Evolutionary conservation across 805 yeast species (phyloP).

Genomic region (Nakazawaea sp.): DNA sequence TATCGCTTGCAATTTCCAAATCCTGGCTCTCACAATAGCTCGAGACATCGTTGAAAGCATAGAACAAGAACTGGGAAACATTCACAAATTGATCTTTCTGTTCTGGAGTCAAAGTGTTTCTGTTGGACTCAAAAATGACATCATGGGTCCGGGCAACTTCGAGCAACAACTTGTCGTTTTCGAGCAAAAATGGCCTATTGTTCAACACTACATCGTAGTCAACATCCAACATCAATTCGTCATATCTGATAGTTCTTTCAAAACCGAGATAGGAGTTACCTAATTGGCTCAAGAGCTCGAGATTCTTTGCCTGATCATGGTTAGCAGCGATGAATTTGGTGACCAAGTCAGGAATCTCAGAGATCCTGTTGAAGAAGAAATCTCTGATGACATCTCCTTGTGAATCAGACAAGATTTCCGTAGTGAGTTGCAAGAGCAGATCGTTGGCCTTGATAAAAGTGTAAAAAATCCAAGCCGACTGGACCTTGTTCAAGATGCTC

Average conservation of each 20-base stretch:
- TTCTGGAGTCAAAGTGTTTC: not conserved
- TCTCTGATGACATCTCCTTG: conserved; percentile 4
- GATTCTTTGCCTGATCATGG: conserved; percentile 11
- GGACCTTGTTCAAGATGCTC: conserved; percentile 9
- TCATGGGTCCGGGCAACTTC: conserved; percentile 11
- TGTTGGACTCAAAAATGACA: not conserved
- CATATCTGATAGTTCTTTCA: conserved; percentile 15
- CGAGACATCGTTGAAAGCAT: conserved; percentile 7
- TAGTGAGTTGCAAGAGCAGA: not conserved
- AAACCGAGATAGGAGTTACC: conserved; percentile 11
- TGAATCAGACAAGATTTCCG: not conserved
- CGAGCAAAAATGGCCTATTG: conserved; percentile 15
- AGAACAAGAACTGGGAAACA: conserved; percentile 8
- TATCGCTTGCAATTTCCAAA: too few relatives aligned
- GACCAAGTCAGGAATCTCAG: conserved; percentile 2
- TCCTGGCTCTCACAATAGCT: conserved; percentile 3
- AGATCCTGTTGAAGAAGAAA: conserved; percentile 11
- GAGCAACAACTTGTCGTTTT: conserved; percentile 13
- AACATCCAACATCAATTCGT: conserved; percentile 4
- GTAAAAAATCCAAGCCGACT: conserved; percentile 7
- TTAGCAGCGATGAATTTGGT: conserved; percentile 5
- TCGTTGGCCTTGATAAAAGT: conserved; percentile 2
- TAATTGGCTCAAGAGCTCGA: conserved; percentile 10
- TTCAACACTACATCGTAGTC: conserved; percentile 5
- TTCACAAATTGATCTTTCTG: conserved; percentile 2